phyloP scores from a whole-genome alignment of 805 yeast species.

The Wickerhamiella azymoides region DNA sequence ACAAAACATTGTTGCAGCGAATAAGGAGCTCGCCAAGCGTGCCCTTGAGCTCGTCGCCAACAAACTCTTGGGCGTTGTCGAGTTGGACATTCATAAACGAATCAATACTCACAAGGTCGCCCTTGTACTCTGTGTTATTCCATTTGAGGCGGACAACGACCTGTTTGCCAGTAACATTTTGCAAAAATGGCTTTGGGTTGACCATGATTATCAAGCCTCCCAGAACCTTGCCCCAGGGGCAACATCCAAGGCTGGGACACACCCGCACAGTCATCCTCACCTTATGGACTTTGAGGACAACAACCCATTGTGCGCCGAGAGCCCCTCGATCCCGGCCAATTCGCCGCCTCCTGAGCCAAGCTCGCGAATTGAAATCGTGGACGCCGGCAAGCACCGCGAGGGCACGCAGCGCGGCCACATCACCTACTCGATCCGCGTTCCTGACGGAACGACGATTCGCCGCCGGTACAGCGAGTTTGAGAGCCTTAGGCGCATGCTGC shows the following conservation, averaged over 20 bases:
- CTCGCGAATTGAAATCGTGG: constrained; percentile 34
- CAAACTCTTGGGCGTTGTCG: constrained; percentile 18
- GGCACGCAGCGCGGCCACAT: constrained; percentile 64
- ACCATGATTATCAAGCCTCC: background rate
- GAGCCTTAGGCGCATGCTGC: constrained; percentile 55
- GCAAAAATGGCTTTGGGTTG: constrained; percentile 37
- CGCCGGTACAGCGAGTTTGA: constrained; percentile 91
- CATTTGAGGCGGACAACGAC: constrained; percentile 78
- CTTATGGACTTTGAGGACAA: constrained; percentile 31
- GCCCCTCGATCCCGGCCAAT: background rate
- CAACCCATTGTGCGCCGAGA: constrained; percentile 27
- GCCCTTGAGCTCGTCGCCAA: constrained; percentile 32
- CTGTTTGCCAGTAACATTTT: constrained; percentile 52
- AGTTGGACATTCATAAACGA: constrained; percentile 74
- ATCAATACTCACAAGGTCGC: constrained; percentile 65
- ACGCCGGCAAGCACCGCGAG: constrained; percentile 78
- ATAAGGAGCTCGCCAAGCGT: constrained; percentile 66
- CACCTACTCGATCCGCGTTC: constrained; percentile 60
- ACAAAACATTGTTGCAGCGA: constrained; percentile 80
- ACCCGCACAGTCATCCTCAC: too few species aligned
- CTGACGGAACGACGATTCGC: constrained; percentile 47
- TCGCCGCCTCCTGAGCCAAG: constrained; percentile 1
- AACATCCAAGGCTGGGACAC: too few species aligned
- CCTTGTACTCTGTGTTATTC: constrained; percentile 79
- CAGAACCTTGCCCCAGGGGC: too few species aligned